These are phyloP conservation scores for Metschnikowia kunwiensis DNA, from an alignment of 805 yeast genomes.

Conservation along the genomic window DNA sequence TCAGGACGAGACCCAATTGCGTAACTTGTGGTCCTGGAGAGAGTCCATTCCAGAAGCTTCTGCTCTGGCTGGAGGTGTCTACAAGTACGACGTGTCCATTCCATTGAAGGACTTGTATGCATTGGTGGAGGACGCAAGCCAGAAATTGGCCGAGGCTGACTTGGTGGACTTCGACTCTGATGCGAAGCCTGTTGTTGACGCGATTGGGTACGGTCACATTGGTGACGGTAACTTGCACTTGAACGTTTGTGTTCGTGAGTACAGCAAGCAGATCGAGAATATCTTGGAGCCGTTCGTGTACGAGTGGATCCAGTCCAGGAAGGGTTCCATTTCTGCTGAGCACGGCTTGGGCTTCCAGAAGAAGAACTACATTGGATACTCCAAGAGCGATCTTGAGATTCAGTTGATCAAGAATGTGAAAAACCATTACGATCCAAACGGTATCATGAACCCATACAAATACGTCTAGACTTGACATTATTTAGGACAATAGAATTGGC, in stretches of 20 bases:
- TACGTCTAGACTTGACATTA: conserved; percentile 69
- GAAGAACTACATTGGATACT: conserved; percentile 82
- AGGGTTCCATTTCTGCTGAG: conserved; percentile 94
- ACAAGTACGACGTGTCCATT: conserved; percentile 92
- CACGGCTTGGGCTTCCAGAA: conserved; percentile 98
- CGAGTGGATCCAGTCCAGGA: conserved; percentile 71
- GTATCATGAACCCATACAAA: conserved; percentile 92
- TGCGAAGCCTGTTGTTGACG: conserved; percentile 76
- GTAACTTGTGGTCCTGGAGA: conserved; percentile 91
- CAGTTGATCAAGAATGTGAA: conserved; percentile 75
- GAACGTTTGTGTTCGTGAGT: conserved; percentile 85
- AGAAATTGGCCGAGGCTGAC: conserved; percentile 51
- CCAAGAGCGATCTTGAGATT: conserved; percentile 72
- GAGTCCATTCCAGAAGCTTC: conserved; percentile 90
- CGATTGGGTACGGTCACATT: conserved; percentile 96
- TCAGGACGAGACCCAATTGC: conserved; percentile 86
- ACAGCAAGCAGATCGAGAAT: conserved; percentile 73
- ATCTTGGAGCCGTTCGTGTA: conserved; percentile 91
- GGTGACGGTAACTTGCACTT: conserved; percentile 97
- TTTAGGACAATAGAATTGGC: too few relatives aligned
- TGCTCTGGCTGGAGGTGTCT: conserved; percentile 86
- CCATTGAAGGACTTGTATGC: conserved; percentile 81
- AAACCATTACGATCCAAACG: conserved; percentile 82
- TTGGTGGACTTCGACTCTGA: conserved; percentile 59
- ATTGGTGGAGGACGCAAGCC: conserved; percentile 75